phyloP scores from a whole-genome alignment of 805 yeast genomes.

The Ogataea wickerhamii region DNA sequence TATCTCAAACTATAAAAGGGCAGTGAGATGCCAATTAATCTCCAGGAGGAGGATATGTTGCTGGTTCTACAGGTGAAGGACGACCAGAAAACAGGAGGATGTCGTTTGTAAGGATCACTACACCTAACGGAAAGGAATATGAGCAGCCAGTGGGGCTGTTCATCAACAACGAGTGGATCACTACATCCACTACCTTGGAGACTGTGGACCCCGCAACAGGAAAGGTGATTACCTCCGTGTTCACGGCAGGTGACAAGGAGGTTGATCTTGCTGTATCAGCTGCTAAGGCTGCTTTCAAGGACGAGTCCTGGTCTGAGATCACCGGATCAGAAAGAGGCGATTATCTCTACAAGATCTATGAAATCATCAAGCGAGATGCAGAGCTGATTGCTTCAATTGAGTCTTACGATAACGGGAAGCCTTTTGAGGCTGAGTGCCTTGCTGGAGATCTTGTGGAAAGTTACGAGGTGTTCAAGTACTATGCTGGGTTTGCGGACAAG shows the following conservation, averaged over 20 bases:
- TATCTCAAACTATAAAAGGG: slow-evolving; percentile 1
- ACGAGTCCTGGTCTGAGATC: slow-evolving; percentile 42
- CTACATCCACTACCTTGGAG: slow-evolving; percentile 24
- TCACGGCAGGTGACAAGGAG: slow-evolving; percentile 54
- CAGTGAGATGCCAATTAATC: too few relatives aligned
- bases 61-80: neutral
- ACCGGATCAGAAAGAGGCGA: slow-evolving; percentile 53
- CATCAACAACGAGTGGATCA: slow-evolving; percentile 53
- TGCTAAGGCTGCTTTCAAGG: slow-evolving; percentile 57
- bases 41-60: too few relatives aligned
- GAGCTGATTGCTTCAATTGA: slow-evolving; percentile 52
- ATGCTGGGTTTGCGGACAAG: slow-evolving; percentile 81
- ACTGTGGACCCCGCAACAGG: slow-evolving; percentile 44
- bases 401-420: slow-evolving; percentile 57
- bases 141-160: slow-evolving; percentile 49
- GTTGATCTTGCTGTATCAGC: slow-evolving; percentile 66
- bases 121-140: slow-evolving; percentile 30
- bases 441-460: slow-evolving; percentile 33
- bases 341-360: slow-evolving; percentile 48
- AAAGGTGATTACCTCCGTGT: slow-evolving; percentile 54
- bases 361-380: slow-evolving; percentile 46
- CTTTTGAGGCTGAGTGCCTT: slow-evolving; percentile 44
- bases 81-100: slow-evolving; percentile 9
- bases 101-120: slow-evolving; percentile 24
- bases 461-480: slow-evolving; percentile 50